Percentiles rank a stretch among this genome's conserved stretches.
Evolutionary conservation across 148 eudicot species (phyloP).

Genomic region (Chenopodium suecicum): DNA sequence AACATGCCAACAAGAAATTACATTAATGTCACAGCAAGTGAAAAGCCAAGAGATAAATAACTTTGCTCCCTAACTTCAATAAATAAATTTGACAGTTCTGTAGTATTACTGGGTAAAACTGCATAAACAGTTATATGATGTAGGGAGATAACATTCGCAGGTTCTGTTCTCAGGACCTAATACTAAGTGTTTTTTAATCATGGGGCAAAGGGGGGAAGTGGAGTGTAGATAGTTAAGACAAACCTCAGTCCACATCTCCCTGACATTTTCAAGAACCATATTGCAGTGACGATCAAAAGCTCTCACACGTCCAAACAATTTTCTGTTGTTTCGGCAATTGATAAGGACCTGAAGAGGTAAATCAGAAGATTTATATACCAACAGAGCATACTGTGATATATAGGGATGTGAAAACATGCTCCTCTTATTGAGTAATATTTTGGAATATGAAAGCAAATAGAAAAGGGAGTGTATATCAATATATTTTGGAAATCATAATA

Average conservation of each 20-base stretch:
- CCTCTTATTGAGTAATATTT: background rate
- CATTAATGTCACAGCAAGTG: background rate
- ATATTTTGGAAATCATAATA: no score
- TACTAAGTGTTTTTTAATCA: no score
- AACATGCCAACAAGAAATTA: background rate
- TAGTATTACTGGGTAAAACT: background rate
- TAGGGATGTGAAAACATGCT: background rate
- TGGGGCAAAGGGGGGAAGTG: background rate
- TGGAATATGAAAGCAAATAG: background rate
- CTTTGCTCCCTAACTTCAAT: background rate
- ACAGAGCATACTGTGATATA: no score
- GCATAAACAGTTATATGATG: background rate
- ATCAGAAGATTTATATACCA: background rate
- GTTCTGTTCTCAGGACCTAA: background rate
- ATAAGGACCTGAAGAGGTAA: constrained; percentile 61
- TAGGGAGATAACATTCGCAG: background rate
- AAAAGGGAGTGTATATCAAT: background rate
- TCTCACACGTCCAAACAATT: constrained; percentile 73
- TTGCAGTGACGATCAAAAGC: constrained; percentile 78
- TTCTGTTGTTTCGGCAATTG: constrained; percentile 89
- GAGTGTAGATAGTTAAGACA: background rate
- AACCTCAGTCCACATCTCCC: constrained; percentile 96
- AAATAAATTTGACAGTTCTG: background rate
- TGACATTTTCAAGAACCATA: constrained; percentile 80
- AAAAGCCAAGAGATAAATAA: no score